Evolutionary conservation across 228 moss, liverwort and hornwort species (phyloP), one percentile per base, ranked within the genome.

Genomic region (Sphagnum fallax): DNA sequence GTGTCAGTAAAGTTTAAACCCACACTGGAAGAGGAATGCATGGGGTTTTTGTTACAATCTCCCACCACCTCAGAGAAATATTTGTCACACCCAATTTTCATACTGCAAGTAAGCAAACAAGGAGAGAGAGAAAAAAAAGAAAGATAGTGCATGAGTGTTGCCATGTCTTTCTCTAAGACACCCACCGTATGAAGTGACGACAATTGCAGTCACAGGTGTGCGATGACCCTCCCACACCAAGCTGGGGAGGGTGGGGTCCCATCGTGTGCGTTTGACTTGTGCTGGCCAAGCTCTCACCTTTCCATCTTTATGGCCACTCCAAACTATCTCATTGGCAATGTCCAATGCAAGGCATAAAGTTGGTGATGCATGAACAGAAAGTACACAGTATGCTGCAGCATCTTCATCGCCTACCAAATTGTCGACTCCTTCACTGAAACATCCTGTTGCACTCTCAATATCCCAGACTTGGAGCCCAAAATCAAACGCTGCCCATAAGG

Each of bases 221-320:
- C 75, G 70, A 77, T 77, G 75, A 16, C 79, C 82, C 64, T 82
- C 70, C 51, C 81, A 82, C 32, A 32, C 32, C 32, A 32, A 32
- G 32, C 32, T 32, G 10, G 58, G 52, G 53, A 86, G 72, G 49
- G 60, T 82, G 47, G 85, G 63, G 48, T 76, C 65, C 73, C 68
- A 74, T n/a, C 51, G 8, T 51, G 67, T 73, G 62, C 73, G 66
- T 52, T 63, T 76, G 11, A 60, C 52, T 49, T 52, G 61, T 60
- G 65, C 71, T 16, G 79, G 51, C 85, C 85, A 86, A 10, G 74
- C 65, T 64, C 79, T 77, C n/a, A 82, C 63, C 61, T 72, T 86
- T 52, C 85, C 85, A 73, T 86, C 85, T 67, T 74, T 77, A 53
- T 82, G 82, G 8, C 85, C 85, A 51, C 81, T 86, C 85, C 85